Evolutionary conservation across 129 eudicot genomes (phyloP), one percentile per base, ranked within the genome.

Genomic region (Centella asiatica): DNA sequence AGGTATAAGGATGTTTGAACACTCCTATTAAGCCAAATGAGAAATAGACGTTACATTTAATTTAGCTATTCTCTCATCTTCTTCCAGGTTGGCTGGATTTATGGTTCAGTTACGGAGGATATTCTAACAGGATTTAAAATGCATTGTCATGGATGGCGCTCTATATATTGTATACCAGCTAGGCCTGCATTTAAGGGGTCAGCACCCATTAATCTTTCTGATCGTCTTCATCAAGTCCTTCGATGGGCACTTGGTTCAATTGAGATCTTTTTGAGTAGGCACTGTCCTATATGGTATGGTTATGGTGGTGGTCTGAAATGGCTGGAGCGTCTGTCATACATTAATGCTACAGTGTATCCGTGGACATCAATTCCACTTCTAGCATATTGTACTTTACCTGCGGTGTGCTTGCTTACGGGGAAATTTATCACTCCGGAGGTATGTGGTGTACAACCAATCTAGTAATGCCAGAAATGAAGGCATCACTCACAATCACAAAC

Each of bases 91-190:
- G 95, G 95, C 51, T 86, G 95, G 95, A 86, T 86, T 39, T 85
- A 85, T 57, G 95, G 95, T 42, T 85, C 95, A 1, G 89, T 82
- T 61, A 85, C 89, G 1, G 95, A 86, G 62, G 95, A 86, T 61
- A 86, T 86, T 57, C 73, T 86, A 66, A 86, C 95, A 5, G 95
- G 95, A 2, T 86, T 86, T 74, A 86, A 86, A 69, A 86, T 86
- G 95, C 95, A 86, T 65, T 86, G 95, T 48, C 95, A 86, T 47
- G 95, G 95, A n/a, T 86, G 95, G 95, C 76, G 95, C 12, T 86
- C 95, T 2, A 83, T 86, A 33, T 86, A 86, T 64, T 86, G 95
- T 73, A 83, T 86, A 29, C 95, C 90, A 17, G 77, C 69, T 54
- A 78, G 87, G 69, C 81, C 87, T 12, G 95, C 95, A 20, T 86